phyloP scores from a whole-genome alignment of 2,329 filamentous ascomycete genomes.

The Fusarium luffae region DNA sequence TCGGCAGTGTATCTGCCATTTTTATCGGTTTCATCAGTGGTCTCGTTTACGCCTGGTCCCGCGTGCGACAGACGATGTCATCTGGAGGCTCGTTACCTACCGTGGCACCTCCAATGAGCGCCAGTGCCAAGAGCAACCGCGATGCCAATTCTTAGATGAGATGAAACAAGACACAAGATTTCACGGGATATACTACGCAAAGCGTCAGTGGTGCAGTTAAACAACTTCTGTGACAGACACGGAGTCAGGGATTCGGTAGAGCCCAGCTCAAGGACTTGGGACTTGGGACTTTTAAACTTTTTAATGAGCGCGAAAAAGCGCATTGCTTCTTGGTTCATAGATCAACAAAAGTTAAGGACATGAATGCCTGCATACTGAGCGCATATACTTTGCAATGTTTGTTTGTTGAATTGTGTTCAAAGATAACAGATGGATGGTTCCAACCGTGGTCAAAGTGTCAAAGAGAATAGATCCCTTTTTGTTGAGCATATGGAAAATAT shows the following conservation, averaged over 20 bases:
- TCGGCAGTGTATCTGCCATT: slow-evolving; percentile 93
- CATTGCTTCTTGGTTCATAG: slow-evolving; percentile 16
- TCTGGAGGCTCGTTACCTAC: slow-evolving; percentile 76
- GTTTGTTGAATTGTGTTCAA: neutral
- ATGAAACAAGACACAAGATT: neutral
- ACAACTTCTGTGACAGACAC: neutral
- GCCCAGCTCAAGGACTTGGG: slow-evolving; percentile 4
- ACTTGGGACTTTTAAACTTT: slow-evolving; percentile 19
- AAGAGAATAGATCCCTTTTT: neutral
- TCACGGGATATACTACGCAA: neutral
- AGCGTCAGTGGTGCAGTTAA: slow-evolving; percentile 1
- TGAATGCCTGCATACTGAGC: neutral
- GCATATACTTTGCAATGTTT: neutral
- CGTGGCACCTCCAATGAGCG: slow-evolving; percentile 77
- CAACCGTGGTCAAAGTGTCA: neutral
- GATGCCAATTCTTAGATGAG: slow-evolving; percentile 72
- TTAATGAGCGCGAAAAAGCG: slow-evolving; percentile 25
- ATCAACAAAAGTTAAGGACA: slow-evolving; percentile 19
- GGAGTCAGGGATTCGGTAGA: neutral
- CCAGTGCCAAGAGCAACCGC: slow-evolving; percentile 89
- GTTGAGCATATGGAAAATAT: neutral
- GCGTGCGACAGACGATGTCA: slow-evolving; percentile 78
- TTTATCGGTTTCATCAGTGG: slow-evolving; percentile 91
- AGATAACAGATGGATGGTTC: neutral
- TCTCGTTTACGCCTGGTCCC: slow-evolving; percentile 78